Conservation (phyloP, 2,329 filamentous ascomycete genomes). For the Trichoderma afroharzianum region DNA sequence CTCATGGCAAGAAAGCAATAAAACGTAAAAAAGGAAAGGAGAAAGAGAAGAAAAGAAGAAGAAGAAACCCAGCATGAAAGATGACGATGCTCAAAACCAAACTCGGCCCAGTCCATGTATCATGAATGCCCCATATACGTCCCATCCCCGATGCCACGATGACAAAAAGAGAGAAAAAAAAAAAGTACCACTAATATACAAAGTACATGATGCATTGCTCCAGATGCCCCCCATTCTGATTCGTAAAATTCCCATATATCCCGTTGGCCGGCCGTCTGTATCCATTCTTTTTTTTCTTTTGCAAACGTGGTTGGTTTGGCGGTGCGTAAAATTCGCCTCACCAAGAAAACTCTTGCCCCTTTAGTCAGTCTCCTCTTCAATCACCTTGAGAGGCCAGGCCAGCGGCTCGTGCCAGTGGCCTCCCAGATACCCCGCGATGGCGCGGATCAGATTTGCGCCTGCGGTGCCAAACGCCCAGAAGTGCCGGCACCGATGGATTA, state of each 20-base stretch:
- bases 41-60: not conserved
- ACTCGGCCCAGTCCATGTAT: not conserved
- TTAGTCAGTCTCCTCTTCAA: conserved; percentile 28
- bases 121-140: not conserved
- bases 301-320: not conserved
- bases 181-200: not conserved
- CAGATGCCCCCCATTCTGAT: not conserved
- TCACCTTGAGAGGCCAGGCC: conserved; percentile 33
- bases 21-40: not conserved
- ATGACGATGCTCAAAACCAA: not conserved
- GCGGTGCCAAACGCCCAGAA: conserved; percentile 39
- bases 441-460: conserved; percentile 30
- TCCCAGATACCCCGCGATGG: conserved; percentile 33
- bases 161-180: not conserved
- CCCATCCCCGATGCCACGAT: not conserved
- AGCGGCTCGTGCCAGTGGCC: conserved; percentile 33
- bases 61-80: not conserved
- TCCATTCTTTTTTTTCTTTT: not conserved
- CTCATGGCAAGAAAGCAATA: not conserved
- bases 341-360: not conserved
- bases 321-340: not conserved
- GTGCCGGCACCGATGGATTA: conserved; percentile 40
- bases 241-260: not conserved
- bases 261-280: not conserved
- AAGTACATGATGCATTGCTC: not conserved